Percentiles rank a stretch among this genome's conserved stretches.
These are phyloP conservation scores for Letharia lupina DNA, from an alignment of 495 filamentous ascomycete genomes.

Conservation along the genomic window DNA sequence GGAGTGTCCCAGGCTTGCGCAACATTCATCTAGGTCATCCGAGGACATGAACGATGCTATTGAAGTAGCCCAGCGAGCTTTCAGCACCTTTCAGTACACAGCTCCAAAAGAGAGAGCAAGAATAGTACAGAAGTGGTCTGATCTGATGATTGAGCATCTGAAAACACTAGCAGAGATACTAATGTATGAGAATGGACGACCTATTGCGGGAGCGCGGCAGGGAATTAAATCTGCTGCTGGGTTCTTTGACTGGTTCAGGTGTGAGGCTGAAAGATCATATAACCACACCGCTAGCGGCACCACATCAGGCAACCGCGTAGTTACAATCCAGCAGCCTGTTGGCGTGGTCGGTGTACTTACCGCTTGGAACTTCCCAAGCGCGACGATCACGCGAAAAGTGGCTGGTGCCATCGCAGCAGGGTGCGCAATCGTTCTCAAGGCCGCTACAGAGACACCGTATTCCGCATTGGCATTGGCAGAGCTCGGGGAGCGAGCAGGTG, in stretches of 20 bases:
- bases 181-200: conserved; percentile 43
- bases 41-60: not conserved
- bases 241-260: conserved; percentile 33
- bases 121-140: not conserved
- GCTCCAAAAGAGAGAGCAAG: not conserved
- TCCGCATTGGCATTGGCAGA: conserved; percentile 22
- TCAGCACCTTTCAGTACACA: not conserved
- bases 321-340: conserved; percentile 41
- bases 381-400: conserved; percentile 37
- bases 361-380: conserved; percentile 37
- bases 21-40: not conserved
- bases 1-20: not conserved
- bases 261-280: conserved; percentile 34
- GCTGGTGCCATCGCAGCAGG: conserved; percentile 34
- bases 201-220: conserved; percentile 36
- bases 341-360: conserved; percentile 31
- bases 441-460: conserved; percentile 27
- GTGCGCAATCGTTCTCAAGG: conserved; percentile 29
- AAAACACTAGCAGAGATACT: conserved; percentile 42
- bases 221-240: conserved; percentile 44
- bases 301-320: conserved; percentile 32
- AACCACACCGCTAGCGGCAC: conserved; percentile 29
- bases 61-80: not conserved
- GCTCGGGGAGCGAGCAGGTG: conserved; percentile 19
- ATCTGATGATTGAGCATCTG: conserved; percentile 31